Percentiles rank a stretch among this genome's conserved stretches.
These are phyloP conservation scores for Pseudopediastrum boryanum DNA, from an alignment of 139 green algal species.

Conservation along the genomic window DNA sequence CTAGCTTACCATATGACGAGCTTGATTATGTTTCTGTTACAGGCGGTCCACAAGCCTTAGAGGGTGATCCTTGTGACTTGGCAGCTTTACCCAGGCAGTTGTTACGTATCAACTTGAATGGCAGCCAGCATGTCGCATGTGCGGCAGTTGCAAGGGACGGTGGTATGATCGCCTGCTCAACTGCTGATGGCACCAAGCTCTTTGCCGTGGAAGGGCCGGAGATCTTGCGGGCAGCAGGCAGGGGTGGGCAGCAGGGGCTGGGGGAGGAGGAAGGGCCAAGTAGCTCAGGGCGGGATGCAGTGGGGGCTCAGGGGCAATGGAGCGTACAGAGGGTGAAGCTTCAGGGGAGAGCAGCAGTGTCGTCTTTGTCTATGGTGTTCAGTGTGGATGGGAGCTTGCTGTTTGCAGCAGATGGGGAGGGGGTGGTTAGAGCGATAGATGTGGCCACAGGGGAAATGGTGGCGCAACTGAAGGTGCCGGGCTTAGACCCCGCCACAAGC, in stretches of 20 bases:
- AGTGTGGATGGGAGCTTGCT: slow-evolving; percentile 37
- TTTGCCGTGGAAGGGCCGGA: too few species aligned
- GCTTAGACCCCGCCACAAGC: neutral
- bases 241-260: slow-evolving; percentile 53
- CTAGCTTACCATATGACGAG: neutral
- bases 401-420: slow-evolving; percentile 27
- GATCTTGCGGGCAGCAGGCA: slow-evolving; percentile 66
- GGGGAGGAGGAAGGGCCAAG: slow-evolving; percentile 31
- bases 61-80: slow-evolving; percentile 55
- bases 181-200: too few species aligned
- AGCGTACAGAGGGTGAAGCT: slow-evolving; percentile 19
- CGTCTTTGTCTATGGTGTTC: slow-evolving; percentile 36
- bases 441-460: neutral
- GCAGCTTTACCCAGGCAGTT: slow-evolving; percentile 53
- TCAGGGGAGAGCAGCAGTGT: neutral
- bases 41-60: slow-evolving; percentile 16
- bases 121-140: slow-evolving; percentile 41
- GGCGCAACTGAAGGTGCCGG: slow-evolving; percentile 4
- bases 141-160: slow-evolving; percentile 76
- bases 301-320: neutral
- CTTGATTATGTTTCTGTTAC: neutral
- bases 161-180: slow-evolving; percentile 60
- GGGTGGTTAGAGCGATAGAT: neutral
- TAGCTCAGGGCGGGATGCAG: neutral
- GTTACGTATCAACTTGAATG: slow-evolving; percentile 47